Base-by-base conservation (phyloP, 2,329 filamentous ascomycete species). In the Mycosphaerella arachidis region DNA sequence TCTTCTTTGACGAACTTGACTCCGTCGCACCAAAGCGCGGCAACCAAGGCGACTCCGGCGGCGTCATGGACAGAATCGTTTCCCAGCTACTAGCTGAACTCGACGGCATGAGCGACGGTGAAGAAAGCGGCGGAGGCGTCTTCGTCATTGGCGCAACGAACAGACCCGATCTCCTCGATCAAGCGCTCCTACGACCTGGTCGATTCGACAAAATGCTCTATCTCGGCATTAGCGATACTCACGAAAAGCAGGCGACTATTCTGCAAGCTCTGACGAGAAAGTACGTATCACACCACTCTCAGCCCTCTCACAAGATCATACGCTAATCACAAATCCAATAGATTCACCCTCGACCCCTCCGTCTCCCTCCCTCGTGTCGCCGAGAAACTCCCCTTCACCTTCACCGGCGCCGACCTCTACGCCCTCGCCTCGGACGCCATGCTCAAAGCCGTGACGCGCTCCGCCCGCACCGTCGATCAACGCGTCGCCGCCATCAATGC, bases 161-260 rank as follows among this genome's bases (percentile, higher is more conserved):
- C 77, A 81, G 93, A 63, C 94, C 94, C 0, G 94, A 99, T 78
- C 78, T 97, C 56, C 82, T 99, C 24, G 93, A 99, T 72, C 91
- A 91, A 65, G 94, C 93, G 4, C 79, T 99, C 59, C 80, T 97
- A 48, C 85, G 93, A 56, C 94, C 93, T 1, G 93, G 93, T 2
- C 83, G 93, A 61, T 97, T 99, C 74, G 94, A 99, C 73, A 97
- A 97, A 80, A 96, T 97, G 92, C 84, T 99, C 31, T 99, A 97
- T 71, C 81, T 99, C 12, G 94, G 94, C 37, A 92, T 99, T 8
- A 95, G 91, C 7, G 94, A 99, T 75, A 97, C 92, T 4, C 93
- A 97, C 70, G 90, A 96, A 18, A 97, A 97, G 79, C 94, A 99
- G 77, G 84, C 91, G 63, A 97, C 87, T 24, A 97, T 99, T 65